Evolutionary conservation across 176 grass and related monocot genomes (phyloP), one percentile per base, ranked within the genome.

Genomic region (Oryza glumipatula): DNA sequence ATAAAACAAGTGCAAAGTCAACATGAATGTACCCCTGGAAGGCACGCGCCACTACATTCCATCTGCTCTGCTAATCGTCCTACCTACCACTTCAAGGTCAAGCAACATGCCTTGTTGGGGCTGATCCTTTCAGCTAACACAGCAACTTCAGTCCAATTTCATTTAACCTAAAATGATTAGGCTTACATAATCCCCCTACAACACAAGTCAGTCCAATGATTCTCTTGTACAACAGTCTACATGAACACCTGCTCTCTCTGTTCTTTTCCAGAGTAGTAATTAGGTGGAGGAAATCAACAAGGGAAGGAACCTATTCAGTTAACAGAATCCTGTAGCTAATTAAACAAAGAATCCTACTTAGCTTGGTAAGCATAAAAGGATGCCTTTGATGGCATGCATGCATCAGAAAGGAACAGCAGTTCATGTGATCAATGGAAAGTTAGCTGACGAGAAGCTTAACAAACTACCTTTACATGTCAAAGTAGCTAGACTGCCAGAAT

Each of bases 361-460:
- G 33, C 68, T 54, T 4, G 44, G 52, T 46, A 82, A 48, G 23
- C 80, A 64, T 11, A 3, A 32, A 61, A 72, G 22, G 19, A 60
- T 63, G 5, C 11, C 16, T 33, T 33, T 36, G 13, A 72, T 73
- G 44, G 32, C 24, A 68, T 63, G 67, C 10, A 72, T 70, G 65
- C 43, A 48, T 49, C 71, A 5, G 9, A 76, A 89, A 76, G 71
- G 33, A 65, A 51, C 1, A 11, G 8, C 48, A 48, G 8, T 80
- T 78, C 58, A 84, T 79, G 52, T n/a, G 19, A 47, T 12, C 19
- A 2, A 2, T 43, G 8, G 38, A 68, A 78, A 89, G 70, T 81
- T 64, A 75, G 84, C 44, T 24, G 64, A 79, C 80, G 72, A 67
- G 1, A 58, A 72, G 44, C 32, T 24, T 51, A 68, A 80, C 47